Percentiles rank a stretch among this genome's conserved stretches.
Conservation (phyloP, 2,329 filamentous ascomycete species). For the Tolypocladium amazonense region DNA sequence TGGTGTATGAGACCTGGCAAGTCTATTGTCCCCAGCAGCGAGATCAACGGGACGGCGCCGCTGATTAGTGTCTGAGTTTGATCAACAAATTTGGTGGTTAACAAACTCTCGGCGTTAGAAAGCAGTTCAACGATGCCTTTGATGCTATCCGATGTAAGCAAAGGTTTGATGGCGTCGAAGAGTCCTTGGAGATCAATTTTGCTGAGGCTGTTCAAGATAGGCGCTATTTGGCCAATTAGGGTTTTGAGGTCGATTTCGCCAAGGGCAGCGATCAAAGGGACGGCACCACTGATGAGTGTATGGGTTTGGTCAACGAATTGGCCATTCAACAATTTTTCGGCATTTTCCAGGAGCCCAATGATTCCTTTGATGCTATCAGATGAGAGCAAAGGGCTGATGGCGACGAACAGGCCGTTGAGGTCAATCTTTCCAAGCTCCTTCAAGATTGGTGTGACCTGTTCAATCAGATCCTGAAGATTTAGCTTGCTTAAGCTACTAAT, state of each 20-base stretch:
- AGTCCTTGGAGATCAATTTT: background rate
- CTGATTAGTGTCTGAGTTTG: background rate
- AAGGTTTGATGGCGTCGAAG: background rate
- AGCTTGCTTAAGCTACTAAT: background rate
- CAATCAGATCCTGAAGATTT: background rate
- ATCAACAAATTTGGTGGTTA: background rate
- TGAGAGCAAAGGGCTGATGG: background rate
- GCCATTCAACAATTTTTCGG: background rate
- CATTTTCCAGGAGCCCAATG: background rate
- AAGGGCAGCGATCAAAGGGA: background rate
- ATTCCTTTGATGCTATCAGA: background rate
- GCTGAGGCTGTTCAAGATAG: background rate
- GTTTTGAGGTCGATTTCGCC: background rate
- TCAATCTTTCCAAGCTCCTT: background rate
- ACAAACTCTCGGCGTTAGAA: background rate
- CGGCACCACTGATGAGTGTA: background rate
- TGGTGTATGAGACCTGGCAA: background rate
- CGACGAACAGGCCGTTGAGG: background rate
- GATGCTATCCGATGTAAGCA: background rate
- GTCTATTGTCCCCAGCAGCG: background rate
- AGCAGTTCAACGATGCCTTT: background rate
- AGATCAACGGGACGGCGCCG: background rate
- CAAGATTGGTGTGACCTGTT: background rate
- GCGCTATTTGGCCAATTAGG: background rate
- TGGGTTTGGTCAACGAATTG: background rate